These are phyloP conservation scores for Candida ponderosae DNA, from an alignment of 805 yeast genomes.

Conservation along the genomic window DNA sequence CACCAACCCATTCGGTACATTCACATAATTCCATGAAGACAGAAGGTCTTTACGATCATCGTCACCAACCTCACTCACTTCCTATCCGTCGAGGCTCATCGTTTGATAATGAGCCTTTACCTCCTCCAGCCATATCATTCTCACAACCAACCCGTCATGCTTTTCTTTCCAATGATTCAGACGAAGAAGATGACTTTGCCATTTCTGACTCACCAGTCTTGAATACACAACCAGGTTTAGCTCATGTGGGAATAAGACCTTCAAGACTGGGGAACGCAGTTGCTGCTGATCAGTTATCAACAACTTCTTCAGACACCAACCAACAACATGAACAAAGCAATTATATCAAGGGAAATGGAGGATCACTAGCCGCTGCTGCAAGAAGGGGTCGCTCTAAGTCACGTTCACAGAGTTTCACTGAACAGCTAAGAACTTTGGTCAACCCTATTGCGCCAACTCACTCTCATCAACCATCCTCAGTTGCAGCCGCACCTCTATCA, in stretches of 20 bases:
- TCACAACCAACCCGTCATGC: background rate
- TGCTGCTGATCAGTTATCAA: background rate
- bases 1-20: constrained; percentile 10
- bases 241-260: constrained; percentile 3
- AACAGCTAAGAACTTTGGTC: constrained; percentile 30
- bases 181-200: constrained; percentile 11
- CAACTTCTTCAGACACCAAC: background rate
- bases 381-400: constrained; percentile 20
- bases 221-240: background rate
- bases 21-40: constrained; percentile 30
- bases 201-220: constrained; percentile 8
- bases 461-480: constrained; percentile 12
- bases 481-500: constrained; percentile 15
- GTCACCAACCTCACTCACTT: constrained; percentile 36
- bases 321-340: background rate
- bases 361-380: constrained; percentile 15
- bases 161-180: background rate
- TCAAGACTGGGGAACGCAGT: constrained; percentile 6
- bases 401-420: constrained; percentile 34
- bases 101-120: constrained; percentile 8
- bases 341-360: constrained; percentile 6
- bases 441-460: constrained; percentile 24
- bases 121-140: constrained; percentile 15
- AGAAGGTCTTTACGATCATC: constrained; percentile 38
- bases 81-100: constrained; percentile 24